These are phyloP conservation scores for Phialophora expanda DNA, from an alignment of 2,329 filamentous ascomycete species.

Conservation along the genomic window DNA sequence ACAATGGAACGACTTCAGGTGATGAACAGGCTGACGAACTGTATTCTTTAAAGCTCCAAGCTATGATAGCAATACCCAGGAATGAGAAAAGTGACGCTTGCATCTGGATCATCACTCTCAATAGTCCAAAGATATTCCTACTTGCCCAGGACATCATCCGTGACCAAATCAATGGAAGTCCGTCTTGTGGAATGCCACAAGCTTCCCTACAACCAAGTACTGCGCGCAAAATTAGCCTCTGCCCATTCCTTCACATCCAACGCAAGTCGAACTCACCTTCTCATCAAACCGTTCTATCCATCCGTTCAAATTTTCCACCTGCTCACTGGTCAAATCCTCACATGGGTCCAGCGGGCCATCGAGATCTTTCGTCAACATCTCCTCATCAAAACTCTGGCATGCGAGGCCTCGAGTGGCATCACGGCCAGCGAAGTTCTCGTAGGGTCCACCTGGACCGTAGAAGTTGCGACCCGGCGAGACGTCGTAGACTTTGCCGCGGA, in stretches of 20 bases:
- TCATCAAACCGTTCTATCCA: slow-evolving; percentile 94
- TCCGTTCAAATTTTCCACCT: slow-evolving; percentile 80
- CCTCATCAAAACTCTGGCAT: slow-evolving; percentile 88
- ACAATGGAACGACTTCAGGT: slow-evolving; percentile 15
- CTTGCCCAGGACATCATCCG: background rate
- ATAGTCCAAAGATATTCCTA: background rate
- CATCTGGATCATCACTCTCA: slow-evolving; percentile 3
- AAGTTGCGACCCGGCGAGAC: slow-evolving; percentile 86
- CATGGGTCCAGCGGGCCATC: slow-evolving; percentile 81
- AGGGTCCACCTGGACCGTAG: slow-evolving; percentile 93
- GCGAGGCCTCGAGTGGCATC: slow-evolving; percentile 89
- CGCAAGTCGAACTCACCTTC: slow-evolving; percentile 56
- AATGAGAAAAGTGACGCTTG: slow-evolving; percentile 23
- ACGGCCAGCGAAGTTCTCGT: slow-evolving; percentile 92
- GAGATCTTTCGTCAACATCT: slow-evolving; percentile 91
- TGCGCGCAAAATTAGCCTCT: slow-evolving; percentile 15
- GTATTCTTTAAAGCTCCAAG: slow-evolving; percentile 35
- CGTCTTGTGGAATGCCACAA: slow-evolving; percentile 69
- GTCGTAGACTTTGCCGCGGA: slow-evolving; percentile 89
- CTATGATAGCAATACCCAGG: slow-evolving; percentile 32
- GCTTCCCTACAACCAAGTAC: slow-evolving; percentile 89
- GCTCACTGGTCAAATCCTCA: slow-evolving; percentile 71
- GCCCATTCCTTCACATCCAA: background rate
- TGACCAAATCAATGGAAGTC: slow-evolving; percentile 29
- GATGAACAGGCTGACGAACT: slow-evolving; percentile 13